Evolutionary conservation across 2,329 filamentous ascomycete species (phyloP).

Genomic region (Zarea fungicola): DNA sequence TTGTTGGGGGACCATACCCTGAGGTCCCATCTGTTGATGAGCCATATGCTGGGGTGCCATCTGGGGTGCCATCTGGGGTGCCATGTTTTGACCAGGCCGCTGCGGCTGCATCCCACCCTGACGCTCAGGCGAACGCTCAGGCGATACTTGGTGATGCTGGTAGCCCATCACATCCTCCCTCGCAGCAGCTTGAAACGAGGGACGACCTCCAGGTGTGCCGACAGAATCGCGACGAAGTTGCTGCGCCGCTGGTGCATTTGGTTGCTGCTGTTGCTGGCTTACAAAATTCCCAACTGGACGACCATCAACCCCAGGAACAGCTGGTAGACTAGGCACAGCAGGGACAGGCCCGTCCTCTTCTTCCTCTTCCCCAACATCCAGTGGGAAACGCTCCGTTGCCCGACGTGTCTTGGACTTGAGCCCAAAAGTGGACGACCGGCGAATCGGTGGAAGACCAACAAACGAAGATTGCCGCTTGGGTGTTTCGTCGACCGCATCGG

Average conservation of each 20-base stretch:
- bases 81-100: no score
- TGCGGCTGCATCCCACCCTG: no score
- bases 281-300: no score
- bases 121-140: neutral
- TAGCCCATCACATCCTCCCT: neutral
- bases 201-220: neutral
- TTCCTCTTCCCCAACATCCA: slow-evolving; percentile 30
- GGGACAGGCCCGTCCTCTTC: neutral
- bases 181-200: neutral
- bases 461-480: slow-evolving; percentile 47
- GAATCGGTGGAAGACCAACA: slow-evolving; percentile 53
- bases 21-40: neutral
- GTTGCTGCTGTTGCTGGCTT: no score
- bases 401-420: slow-evolving; percentile 30
- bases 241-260: neutral
- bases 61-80: neutral
- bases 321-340: no score
- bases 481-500: slow-evolving; percentile 19
- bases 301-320: no score
- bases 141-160: neutral
- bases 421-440: slow-evolving; percentile 52
- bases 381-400: slow-evolving; percentile 27
- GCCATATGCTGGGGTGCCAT: neutral
- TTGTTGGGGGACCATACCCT: no score
- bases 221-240: neutral